Percentiles rank a stretch among this genome's conserved stretches.
These are phyloP conservation scores for Chenopodium album DNA, from an alignment of 148 eudicot genomes.

Conservation along the genomic window DNA sequence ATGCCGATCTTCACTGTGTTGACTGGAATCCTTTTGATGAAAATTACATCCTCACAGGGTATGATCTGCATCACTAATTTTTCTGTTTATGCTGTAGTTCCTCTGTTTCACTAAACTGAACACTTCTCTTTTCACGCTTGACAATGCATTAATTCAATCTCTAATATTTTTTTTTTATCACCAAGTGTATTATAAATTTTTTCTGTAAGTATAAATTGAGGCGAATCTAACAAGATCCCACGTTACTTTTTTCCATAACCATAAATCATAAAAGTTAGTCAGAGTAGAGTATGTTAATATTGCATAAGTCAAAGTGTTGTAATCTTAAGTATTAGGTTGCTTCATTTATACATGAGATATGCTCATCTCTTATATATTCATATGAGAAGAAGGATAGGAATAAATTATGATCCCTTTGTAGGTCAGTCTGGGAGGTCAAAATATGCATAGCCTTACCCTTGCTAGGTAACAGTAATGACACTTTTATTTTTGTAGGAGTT, in stretches of 20 bases:
- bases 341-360: slow-evolving; percentile 12
- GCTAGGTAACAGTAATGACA: neutral
- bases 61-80: slow-evolving; percentile 22
- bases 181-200: too few relatives aligned
- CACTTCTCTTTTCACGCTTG: too few relatives aligned
- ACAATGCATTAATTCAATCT: too few relatives aligned
- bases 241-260: too few relatives aligned
- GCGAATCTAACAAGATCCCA: too few relatives aligned
- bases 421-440: neutral
- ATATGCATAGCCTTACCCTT: neutral
- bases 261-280: too few relatives aligned
- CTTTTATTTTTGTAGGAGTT: slow-evolving; percentile 3
- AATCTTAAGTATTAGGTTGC: neutral
- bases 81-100: neutral
- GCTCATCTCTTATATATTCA: neutral
- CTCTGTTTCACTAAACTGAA: too few relatives aligned
- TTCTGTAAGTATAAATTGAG: too few relatives aligned
- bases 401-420: neutral
- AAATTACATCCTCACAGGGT: slow-evolving; percentile 90
- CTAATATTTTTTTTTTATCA: too few relatives aligned
- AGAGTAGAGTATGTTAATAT: too few relatives aligned
- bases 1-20: slow-evolving; percentile 96
- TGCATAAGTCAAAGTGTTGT: too few relatives aligned
- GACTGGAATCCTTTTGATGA: slow-evolving; percentile 96
- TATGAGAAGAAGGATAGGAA: neutral